Evolutionary conservation across 352 stramenopile species (phyloP).

Genomic region (Phytophthora sp.): DNA sequence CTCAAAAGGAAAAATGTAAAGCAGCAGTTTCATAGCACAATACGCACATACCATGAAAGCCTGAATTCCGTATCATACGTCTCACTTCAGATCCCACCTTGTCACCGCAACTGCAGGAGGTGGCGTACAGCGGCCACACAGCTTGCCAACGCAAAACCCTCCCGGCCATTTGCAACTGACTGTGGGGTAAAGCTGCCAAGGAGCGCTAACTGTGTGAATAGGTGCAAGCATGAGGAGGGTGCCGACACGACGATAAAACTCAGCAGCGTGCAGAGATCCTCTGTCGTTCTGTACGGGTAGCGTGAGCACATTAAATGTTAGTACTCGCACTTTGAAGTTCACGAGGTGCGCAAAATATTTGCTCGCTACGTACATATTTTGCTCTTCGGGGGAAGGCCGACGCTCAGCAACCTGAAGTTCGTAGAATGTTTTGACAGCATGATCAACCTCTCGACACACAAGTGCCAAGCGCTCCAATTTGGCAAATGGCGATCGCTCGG

Average conservation of each 20-base stretch:
- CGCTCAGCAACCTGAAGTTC: conserved; percentile 13
- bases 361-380: conserved; percentile 43
- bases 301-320: neutral
- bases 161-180: conserved; percentile 34
- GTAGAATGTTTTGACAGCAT: conserved; percentile 53
- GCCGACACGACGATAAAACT: conserved; percentile 61
- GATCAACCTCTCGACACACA: conserved; percentile 55
- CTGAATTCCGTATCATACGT: no score
- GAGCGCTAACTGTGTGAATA: conserved; percentile 66
- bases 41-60: no score
- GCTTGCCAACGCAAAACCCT: conserved; percentile 64
- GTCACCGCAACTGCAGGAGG: conserved; percentile 36
- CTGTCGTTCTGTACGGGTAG: conserved; percentile 50
- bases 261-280: conserved; percentile 56
- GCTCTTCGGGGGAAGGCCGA: conserved; percentile 19
- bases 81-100: no score
- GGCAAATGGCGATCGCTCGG: conserved; percentile 56
- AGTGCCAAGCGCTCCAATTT: conserved; percentile 56
- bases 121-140: conserved; percentile 52
- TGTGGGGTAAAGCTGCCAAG: conserved; percentile 57
- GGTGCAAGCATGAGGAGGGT: conserved; percentile 46
- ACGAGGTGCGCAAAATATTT: neutral
- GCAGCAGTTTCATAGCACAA: no score
- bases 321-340: neutral
- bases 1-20: no score